Conservation (phyloP, 164 flowering plant genomes). For the Umbilicus rupestris region DNA sequence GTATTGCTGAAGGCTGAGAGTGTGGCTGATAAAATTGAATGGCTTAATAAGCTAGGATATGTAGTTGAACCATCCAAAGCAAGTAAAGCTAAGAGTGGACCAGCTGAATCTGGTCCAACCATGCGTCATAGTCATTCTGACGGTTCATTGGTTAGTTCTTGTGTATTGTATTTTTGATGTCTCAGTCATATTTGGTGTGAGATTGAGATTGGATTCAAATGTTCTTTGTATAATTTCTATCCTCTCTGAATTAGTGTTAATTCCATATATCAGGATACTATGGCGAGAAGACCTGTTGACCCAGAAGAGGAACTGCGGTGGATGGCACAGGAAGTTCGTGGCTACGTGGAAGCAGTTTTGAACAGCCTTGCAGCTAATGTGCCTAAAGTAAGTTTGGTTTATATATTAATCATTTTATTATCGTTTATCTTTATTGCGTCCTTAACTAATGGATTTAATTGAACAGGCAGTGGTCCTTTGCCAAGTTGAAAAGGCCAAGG, state of each 20-base stretch:
- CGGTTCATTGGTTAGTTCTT: constrained; percentile 58
- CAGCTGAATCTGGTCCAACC: constrained; percentile 36
- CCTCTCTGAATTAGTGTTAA: neutral
- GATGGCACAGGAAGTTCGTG: constrained; percentile 99
- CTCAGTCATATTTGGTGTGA: neutral
- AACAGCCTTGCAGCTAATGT: constrained; percentile 98
- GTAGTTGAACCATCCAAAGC: constrained; percentile 52
- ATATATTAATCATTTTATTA: too few relatives aligned
- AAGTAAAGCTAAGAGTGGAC: constrained; percentile 43
- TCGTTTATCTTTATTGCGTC: neutral
- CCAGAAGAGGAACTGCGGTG: constrained; percentile 99
- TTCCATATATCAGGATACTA: constrained; percentile 52
- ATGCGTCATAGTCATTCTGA: constrained; percentile 71
- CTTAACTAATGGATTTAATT: constrained; percentile 9
- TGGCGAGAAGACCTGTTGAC: constrained; percentile 90
- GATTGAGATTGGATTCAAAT: neutral
- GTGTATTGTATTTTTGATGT: neutral
- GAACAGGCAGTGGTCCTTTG: constrained; percentile 96
- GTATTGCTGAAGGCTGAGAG: constrained; percentile 91
- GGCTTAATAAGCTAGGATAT: constrained; percentile 72
- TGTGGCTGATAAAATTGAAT: constrained; percentile 68
- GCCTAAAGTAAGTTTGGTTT: constrained; percentile 47
- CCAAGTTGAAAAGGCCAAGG: constrained; percentile 98
- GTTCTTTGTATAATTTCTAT: neutral
- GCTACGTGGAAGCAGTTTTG: constrained; percentile 97